These are phyloP conservation scores for Solanum chilense DNA, from an alignment of 257 asterid species.

Conservation along the genomic window DNA sequence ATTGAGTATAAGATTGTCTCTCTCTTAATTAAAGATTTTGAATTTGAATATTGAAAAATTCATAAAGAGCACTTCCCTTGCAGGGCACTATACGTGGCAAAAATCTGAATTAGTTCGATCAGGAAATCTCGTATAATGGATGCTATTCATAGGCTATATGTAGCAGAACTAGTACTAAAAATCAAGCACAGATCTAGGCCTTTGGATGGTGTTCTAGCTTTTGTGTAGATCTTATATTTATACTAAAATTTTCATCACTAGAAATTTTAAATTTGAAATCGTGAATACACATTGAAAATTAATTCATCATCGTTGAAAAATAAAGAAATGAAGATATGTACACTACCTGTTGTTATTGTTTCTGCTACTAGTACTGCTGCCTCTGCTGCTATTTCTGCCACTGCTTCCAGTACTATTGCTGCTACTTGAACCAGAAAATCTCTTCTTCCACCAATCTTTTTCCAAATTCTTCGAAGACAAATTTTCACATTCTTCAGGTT, in stretches of 20 bases:
- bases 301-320: not conserved
- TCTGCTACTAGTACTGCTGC: slow-evolving; percentile 1
- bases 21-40: not conserved
- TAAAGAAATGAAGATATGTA: not conserved
- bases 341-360: not conserved
- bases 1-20: not conserved
- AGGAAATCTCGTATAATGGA: not conserved
- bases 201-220: not conserved
- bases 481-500: slow-evolving; percentile 23
- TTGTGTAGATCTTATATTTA: too few relatives aligned
- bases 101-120: not conserved
- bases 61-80: not conserved
- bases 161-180: not conserved
- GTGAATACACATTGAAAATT: not conserved
- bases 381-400: slow-evolving; percentile 14
- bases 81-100: not conserved
- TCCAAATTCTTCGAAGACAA: slow-evolving; percentile 20
- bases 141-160: not conserved
- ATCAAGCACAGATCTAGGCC: not conserved
- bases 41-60: not conserved
- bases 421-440: slow-evolving; percentile 36
- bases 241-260: too few relatives aligned
- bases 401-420: slow-evolving; percentile 22
- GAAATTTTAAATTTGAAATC: too few relatives aligned
- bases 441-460: slow-evolving; percentile 80